Evolutionary conservation across 768 basidiomycete genomes (phyloP).

Genomic region (Tylopilus intermedius): DNA sequence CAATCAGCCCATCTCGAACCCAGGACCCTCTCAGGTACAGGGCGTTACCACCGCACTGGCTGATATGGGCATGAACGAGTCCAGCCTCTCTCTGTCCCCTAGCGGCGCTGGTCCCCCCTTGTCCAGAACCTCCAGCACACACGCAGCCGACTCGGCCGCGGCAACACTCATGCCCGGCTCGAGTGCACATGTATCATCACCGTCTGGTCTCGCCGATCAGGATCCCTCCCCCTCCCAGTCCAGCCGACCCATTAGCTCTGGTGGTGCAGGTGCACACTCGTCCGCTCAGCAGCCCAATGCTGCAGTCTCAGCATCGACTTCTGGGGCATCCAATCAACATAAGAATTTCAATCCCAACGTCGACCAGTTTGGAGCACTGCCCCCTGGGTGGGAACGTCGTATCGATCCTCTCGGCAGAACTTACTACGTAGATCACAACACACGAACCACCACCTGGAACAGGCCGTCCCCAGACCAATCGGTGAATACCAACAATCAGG

Average conservation of each 20-base stretch:
- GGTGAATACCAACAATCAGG: conserved; percentile 65
- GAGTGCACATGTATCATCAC: conserved; percentile 26
- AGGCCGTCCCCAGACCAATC: conserved; percentile 76
- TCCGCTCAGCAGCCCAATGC: conserved; percentile 19
- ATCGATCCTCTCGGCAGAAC: conserved; percentile 94
- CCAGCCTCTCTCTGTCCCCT: conserved; percentile 55
- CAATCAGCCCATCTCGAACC: conserved; percentile 76
- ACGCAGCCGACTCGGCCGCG: conserved; percentile 50
- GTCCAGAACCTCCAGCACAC: conserved; percentile 64
- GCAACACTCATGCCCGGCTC: conserved; percentile 41
- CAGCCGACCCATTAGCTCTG: conserved; percentile 36
- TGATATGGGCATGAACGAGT: conserved; percentile 56
- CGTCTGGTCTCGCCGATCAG: conserved; percentile 26
- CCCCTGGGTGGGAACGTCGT: conserved; percentile 92
- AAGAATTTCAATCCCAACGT: conserved; percentile 93
- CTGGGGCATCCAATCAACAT: conserved; percentile 45
- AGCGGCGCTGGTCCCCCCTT: conserved; percentile 36
- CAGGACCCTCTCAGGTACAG: conserved; percentile 69
- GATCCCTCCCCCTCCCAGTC: conserved; percentile 26
- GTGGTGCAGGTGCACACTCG: conserved; percentile 19
- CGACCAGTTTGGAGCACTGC: conserved; percentile 90
- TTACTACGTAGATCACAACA: conserved; percentile 99
- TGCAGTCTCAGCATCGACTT: conserved; percentile 28
- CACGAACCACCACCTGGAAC: conserved; percentile 96
- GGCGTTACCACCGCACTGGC: conserved; percentile 55